phyloP scores from a whole-genome alignment of 768 basidiomycete genomes.

The Mycena rosella region DNA sequence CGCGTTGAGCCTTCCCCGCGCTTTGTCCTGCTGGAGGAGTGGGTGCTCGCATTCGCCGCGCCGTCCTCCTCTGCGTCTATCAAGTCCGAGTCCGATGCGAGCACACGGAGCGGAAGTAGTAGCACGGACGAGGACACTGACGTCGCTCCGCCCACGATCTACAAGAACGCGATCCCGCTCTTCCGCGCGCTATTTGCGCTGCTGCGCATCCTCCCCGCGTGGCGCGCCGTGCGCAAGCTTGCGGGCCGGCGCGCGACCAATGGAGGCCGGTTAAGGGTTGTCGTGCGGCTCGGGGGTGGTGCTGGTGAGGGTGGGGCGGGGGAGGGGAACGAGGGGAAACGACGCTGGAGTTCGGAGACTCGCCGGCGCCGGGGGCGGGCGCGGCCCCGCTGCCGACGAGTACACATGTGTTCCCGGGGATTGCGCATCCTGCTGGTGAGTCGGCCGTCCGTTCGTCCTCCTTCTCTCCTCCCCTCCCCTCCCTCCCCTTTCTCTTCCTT shows the following conservation, averaged over 20 bases:
- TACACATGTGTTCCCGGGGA: slow-evolving; percentile 71
- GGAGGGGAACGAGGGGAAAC: slow-evolving; percentile 12
- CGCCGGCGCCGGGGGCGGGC: slow-evolving; percentile 52
- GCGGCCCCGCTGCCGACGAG: slow-evolving; percentile 58
- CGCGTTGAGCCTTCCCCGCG: slow-evolving; percentile 78
- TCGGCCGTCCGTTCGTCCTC: background rate
- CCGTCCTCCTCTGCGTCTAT: slow-evolving; percentile 38
- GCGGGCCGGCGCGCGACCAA: slow-evolving; percentile 50
- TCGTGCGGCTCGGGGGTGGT: slow-evolving; percentile 31
- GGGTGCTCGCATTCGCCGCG: slow-evolving; percentile 64
- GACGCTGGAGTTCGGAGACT: slow-evolving; percentile 57
- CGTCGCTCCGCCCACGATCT: slow-evolving; percentile 79
- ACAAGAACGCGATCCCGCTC: slow-evolving; percentile 87
- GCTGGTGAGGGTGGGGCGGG: slow-evolving; percentile 1
- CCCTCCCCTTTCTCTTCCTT: too few relatives aligned
- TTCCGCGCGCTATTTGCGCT: slow-evolving; percentile 84
- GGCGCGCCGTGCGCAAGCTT: slow-evolving; percentile 77
- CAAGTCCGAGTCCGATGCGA: background rate
- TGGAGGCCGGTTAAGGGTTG: slow-evolving; percentile 40
- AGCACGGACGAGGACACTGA: slow-evolving; percentile 50
- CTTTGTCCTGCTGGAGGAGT: slow-evolving; percentile 80
- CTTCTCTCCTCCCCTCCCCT: too few relatives aligned
- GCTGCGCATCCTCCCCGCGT: slow-evolving; percentile 80
- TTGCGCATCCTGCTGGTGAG: slow-evolving; percentile 69
- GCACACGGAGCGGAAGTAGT: slow-evolving; percentile 4